These are phyloP conservation scores for Alloteropsis semialata DNA, from an alignment of 176 grass and related monocot species.

Conservation along the genomic window DNA sequence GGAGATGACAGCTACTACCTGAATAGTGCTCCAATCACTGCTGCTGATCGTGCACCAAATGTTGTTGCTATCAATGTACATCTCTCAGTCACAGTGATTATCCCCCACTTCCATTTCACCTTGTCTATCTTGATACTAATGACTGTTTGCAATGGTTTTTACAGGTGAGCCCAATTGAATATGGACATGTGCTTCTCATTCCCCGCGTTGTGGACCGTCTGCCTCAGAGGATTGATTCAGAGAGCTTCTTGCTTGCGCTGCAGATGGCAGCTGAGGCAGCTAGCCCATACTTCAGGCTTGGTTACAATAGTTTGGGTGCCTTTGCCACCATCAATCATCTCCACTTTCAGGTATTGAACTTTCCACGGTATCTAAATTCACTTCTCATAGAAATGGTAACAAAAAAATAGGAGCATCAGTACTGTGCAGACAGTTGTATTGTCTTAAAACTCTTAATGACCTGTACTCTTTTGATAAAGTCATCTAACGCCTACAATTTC, in stretches of 20 bases:
- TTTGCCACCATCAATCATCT: conserved; percentile 98
- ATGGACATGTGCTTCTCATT: conserved; percentile 86
- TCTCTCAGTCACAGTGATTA: background rate
- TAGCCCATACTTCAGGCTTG: conserved; percentile 79
- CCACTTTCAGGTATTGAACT: conserved; percentile 88
- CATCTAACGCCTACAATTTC: background rate
- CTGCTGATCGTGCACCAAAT: conserved; percentile 37
- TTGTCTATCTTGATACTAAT: conserved; percentile 21
- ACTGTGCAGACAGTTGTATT: background rate
- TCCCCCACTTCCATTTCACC: conserved; percentile 4
- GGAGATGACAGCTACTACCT: conserved; percentile 36
- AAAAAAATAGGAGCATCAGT: conserved; percentile 3
- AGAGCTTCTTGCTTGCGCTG: conserved; percentile 80
- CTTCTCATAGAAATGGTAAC: background rate
- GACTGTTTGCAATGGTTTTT: conserved; percentile 15
- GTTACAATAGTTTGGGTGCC: conserved; percentile 96
- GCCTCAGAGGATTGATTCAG: conserved; percentile 79
- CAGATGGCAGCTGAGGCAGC: conserved; percentile 67
- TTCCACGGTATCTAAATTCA: conserved; percentile 1
- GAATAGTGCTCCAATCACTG: conserved; percentile 30
- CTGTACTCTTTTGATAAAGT: conserved; percentile 1
- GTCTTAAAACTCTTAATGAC: background rate
- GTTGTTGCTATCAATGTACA: conserved; percentile 71
- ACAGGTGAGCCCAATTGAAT: conserved; percentile 96
- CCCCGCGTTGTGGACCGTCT: conserved; percentile 69